Conservation (phyloP, 2,329 filamentous ascomycete genomes). For the Trichophyton equinum region DNA sequence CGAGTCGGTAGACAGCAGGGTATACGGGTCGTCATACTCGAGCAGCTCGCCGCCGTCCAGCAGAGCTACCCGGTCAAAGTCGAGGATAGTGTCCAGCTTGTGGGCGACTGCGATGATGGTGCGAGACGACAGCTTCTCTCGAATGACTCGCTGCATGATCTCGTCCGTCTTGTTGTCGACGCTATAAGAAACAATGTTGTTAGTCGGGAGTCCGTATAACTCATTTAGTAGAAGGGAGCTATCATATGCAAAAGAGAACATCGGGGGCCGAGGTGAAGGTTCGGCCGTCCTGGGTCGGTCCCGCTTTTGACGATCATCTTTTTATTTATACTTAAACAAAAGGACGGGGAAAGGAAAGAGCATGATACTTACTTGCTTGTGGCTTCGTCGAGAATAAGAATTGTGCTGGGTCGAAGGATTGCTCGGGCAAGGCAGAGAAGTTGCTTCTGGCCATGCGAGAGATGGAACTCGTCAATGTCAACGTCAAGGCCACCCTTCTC, state of each 20-base stretch:
- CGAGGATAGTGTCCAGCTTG: conserved; percentile 37
- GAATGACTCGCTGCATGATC: conserved; percentile 45
- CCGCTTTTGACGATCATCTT: neutral
- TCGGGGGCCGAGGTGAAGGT: neutral
- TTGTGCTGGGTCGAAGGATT: conserved; percentile 37
- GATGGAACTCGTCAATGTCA: conserved; percentile 37
- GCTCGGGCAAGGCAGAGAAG: conserved; percentile 52
- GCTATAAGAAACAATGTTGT: conserved; percentile 19
- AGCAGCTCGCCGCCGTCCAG: conserved; percentile 26
- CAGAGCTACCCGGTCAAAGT: conserved; percentile 29
- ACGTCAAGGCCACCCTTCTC: conserved; percentile 30
- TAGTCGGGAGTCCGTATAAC: neutral
- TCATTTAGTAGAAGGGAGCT: too few relatives aligned
- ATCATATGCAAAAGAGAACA: conserved; percentile 22
- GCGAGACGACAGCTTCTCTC: conserved; percentile 41
- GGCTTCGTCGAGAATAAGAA: conserved; percentile 35
- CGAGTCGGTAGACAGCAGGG: conserved; percentile 22
- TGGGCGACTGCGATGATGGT: conserved; percentile 50
- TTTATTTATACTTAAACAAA: neutral
- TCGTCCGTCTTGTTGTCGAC: conserved; percentile 47
- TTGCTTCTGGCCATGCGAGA: conserved; percentile 50
- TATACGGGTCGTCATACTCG: conserved; percentile 26
- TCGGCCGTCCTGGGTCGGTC: neutral
- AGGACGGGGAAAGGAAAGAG: conserved; percentile 14
- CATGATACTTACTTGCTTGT: conserved; percentile 30